Evolutionary conservation across 139 green algal species (phyloP).

Genomic region (Dunaliella primolecta): DNA sequence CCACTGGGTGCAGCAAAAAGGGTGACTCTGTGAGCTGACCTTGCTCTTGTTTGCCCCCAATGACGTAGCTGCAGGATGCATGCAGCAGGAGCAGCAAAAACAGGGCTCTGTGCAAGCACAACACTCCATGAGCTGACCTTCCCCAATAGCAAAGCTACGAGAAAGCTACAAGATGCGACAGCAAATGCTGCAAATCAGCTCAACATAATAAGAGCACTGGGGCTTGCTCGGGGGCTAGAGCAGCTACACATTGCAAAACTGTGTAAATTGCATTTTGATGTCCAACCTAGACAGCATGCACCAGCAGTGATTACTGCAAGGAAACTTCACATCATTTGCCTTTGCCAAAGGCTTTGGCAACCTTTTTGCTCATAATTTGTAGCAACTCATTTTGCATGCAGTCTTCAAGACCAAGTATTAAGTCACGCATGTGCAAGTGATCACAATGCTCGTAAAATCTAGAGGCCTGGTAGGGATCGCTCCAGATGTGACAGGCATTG

Average conservation of each 20-base stretch:
- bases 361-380: not conserved
- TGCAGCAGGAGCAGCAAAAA: not conserved
- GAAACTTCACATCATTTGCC: too few relatives aligned
- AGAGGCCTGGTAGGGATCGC: too few relatives aligned
- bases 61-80: slow-evolving; percentile 31
- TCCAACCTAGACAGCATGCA: too few relatives aligned
- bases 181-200: not conserved
- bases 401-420: too few relatives aligned
- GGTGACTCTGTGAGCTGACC: slow-evolving; percentile 55
- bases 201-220: not conserved
- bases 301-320: too few relatives aligned
- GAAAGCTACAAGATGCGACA: not conserved
- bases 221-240: not conserved
- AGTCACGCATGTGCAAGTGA: too few relatives aligned
- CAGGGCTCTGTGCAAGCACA: not conserved
- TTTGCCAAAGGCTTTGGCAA: too few relatives aligned
- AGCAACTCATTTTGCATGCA: too few relatives aligned
- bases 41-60: slow-evolving; percentile 49
- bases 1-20: slow-evolving; percentile 76
- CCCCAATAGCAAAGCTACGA: not conserved
- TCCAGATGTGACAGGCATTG: too few relatives aligned
- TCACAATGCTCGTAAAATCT: too few relatives aligned
- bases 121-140: not conserved
- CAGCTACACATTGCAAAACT: too few relatives aligned
- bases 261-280: too few relatives aligned